A percentile compares a stretch with the other conserved stretches of the same genome.
These are phyloP conservation scores for Amborella trichopoda DNA, from an alignment of 164 flowering plant genomes.

Conservation along the genomic window DNA sequence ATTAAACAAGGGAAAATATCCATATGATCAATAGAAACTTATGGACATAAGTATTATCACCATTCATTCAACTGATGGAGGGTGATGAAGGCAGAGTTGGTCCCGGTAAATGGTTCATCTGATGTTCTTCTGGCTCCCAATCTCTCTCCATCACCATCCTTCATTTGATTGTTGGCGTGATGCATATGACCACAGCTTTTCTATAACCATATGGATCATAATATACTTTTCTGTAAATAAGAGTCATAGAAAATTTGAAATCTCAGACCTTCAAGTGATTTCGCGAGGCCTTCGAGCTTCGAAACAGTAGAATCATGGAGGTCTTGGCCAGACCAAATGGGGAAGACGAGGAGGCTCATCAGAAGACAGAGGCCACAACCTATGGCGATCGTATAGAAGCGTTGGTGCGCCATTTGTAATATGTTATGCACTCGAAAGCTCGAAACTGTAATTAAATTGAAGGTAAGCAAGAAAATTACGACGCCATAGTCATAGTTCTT, in stretches of 20 bases:
- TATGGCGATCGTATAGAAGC: constrained; percentile 69
- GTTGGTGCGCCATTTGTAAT: constrained; percentile 47
- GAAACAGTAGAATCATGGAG: constrained; percentile 56
- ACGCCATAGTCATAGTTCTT: constrained; percentile 88
- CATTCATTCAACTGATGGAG: too few relatives aligned
- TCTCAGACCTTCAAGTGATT: constrained; percentile 54
- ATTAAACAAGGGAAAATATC: too few relatives aligned
- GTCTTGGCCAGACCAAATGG: constrained; percentile 83
- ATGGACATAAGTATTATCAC: too few relatives aligned
- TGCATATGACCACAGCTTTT: too few relatives aligned
- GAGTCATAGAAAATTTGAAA: background rate
- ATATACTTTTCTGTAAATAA: too few relatives aligned
- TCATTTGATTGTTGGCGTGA: too few relatives aligned
- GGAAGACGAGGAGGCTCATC: constrained; percentile 68
- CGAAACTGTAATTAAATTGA: constrained; percentile 73
- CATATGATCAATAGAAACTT: too few relatives aligned
- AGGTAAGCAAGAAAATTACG: constrained; percentile 77
- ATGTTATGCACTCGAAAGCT: constrained; percentile 66
- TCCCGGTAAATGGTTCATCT: too few relatives aligned
- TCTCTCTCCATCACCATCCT: too few relatives aligned
- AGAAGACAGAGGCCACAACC: constrained; percentile 79
- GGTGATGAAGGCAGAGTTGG: too few relatives aligned
- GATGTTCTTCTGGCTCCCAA: too few relatives aligned
- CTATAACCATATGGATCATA: too few relatives aligned
- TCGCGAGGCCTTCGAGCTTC: constrained; percentile 75